phyloP scores from a whole-genome alignment of 345 rosid species.

The Syzygium oleosum region DNA sequence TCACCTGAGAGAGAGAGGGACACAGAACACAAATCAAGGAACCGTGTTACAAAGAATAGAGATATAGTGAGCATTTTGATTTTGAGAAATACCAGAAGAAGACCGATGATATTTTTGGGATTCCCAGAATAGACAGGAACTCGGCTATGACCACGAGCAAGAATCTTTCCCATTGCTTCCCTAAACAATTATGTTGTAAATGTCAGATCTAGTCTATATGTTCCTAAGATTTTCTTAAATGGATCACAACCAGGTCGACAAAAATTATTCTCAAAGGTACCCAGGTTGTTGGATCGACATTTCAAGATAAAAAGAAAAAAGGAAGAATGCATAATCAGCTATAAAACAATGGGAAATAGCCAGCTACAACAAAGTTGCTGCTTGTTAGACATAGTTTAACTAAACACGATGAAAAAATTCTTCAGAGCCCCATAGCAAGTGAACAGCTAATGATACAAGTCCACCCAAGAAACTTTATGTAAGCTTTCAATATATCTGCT shows the following conservation, averaged over 20 bases:
- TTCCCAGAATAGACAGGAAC: constrained; percentile 89
- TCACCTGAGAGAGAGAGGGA: constrained; percentile 40
- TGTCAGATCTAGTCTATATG: neutral
- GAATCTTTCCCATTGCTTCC: constrained; percentile 91
- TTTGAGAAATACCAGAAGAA: constrained; percentile 61
- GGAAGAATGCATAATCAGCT: neutral
- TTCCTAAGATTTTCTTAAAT: neutral
- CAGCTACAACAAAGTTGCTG: neutral
- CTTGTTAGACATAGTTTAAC: neutral
- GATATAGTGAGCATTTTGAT: neutral
- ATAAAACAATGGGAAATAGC: neutral
- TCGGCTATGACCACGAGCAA: constrained; percentile 94
- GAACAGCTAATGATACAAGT: neutral
- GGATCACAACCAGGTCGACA: neutral
- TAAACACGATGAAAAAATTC: neutral
- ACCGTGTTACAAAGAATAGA: neutral
- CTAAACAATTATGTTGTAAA: constrained; percentile 21
- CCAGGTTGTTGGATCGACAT: neutral
- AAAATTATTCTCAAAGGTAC: neutral
- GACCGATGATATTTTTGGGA: constrained; percentile 83
- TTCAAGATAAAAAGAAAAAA: neutral
- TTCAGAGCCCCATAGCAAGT: neutral
- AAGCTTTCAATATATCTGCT: neutral
- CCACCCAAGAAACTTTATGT: neutral
- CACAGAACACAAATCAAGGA: neutral